phyloP scores from a whole-genome alignment of 768 basidiomycete genomes.

The Termitomyces sp. region DNA sequence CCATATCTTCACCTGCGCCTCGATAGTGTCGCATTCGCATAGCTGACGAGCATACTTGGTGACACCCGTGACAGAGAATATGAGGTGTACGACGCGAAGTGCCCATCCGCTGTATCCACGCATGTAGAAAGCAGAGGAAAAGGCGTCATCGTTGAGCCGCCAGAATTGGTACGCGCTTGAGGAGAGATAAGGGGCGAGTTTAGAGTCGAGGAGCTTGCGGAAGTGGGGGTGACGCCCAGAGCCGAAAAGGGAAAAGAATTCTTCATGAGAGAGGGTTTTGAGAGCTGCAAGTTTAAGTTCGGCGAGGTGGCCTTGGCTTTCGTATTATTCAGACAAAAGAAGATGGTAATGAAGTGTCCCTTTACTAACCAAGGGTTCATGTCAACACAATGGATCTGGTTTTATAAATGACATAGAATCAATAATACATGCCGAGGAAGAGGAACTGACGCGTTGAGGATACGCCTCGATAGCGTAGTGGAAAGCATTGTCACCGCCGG shows the following conservation, averaged over 20 bases:
- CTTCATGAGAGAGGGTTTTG: slow-evolving; percentile 46
- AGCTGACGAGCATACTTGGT: slow-evolving; percentile 46
- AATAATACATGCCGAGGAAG: not conserved
- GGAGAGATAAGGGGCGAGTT: slow-evolving; percentile 62
- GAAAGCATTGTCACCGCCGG: slow-evolving; percentile 75
- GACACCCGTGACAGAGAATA: slow-evolving; percentile 60
- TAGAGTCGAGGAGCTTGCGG: slow-evolving; percentile 50
- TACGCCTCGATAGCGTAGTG: slow-evolving; percentile 69
- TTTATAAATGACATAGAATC: slow-evolving; percentile 3
- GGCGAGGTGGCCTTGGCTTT: slow-evolving; percentile 67
- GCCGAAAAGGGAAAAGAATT: slow-evolving; percentile 67
- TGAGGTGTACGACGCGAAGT: slow-evolving; percentile 50
- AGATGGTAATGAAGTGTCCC: slow-evolving; percentile 4
- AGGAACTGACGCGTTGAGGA: slow-evolving; percentile 41
- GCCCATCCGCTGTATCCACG: slow-evolving; percentile 67
- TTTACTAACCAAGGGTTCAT: slow-evolving; percentile 56
- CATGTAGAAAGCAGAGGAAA: slow-evolving; percentile 57
- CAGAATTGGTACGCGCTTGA: slow-evolving; percentile 75
- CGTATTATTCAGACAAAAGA: slow-evolving; percentile 1
- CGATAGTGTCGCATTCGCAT: slow-evolving; percentile 46
- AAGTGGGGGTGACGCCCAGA: slow-evolving; percentile 56
- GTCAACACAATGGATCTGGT: slow-evolving; percentile 63
- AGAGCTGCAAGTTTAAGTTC: slow-evolving; percentile 74
- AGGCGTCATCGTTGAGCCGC: slow-evolving; percentile 50
- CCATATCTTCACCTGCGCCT: slow-evolving; percentile 63